phyloP scores from a whole-genome alignment of 352 stramenopile species.

The Phytophthora kernoviae region DNA sequence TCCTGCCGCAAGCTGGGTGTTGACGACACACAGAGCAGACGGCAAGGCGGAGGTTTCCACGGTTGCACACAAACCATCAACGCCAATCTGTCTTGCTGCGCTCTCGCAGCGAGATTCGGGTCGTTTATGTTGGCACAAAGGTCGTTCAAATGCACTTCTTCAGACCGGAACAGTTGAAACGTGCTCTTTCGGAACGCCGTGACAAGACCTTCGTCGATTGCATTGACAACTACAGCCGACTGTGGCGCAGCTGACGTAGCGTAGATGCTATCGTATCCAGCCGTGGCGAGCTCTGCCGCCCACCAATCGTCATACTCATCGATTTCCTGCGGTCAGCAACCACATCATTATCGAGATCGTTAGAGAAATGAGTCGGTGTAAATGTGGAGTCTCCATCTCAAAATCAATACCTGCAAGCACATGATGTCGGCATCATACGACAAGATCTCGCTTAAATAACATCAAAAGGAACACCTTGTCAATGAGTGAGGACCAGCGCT shows the following conservation, averaged over 20 bases:
- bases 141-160: constrained; percentile 66
- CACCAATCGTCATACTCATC: constrained; percentile 91
- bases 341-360: too few species aligned
- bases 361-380: too few species aligned
- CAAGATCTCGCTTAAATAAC: constrained; percentile 60
- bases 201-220: constrained; percentile 71
- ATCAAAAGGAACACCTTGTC: background rate
- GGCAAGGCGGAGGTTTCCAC: constrained; percentile 73
- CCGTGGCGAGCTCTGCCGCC: constrained; percentile 55
- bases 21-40: constrained; percentile 71
- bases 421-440: constrained; percentile 83
- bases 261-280: constrained; percentile 88
- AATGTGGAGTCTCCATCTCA: background rate
- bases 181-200: constrained; percentile 73
- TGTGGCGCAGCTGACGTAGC: constrained; percentile 10
- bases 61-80: constrained; percentile 80
- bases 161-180: constrained; percentile 82
- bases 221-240: constrained; percentile 24
- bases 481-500: background rate
- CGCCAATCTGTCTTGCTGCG: constrained; percentile 72
- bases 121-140: constrained; percentile 45
- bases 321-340: constrained; percentile 58
- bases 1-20: constrained; percentile 45
- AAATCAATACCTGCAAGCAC: constrained; percentile 69
- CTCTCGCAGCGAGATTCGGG: constrained; percentile 49